These are phyloP conservation scores for Coemansia sp. DNA, from an alignment of 192 early-diverging fungal species.

Conservation along the genomic window DNA sequence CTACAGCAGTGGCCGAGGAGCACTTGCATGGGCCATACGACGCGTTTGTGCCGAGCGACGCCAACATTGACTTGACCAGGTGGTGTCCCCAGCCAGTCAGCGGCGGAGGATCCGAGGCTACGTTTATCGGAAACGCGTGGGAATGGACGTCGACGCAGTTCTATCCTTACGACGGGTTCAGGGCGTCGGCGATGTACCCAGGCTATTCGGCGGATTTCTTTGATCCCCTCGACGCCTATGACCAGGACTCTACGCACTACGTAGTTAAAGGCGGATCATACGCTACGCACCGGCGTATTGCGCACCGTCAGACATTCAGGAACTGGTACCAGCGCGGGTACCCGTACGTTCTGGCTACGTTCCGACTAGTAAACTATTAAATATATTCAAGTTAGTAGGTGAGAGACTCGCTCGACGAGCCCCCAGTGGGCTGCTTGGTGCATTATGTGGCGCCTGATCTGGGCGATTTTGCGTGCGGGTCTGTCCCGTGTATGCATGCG, in stretches of 20 bases:
- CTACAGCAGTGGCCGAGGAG: not conserved
- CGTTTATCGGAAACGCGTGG: conserved; percentile 65
- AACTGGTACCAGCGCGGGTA: conserved; percentile 94
- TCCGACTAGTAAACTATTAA: conserved; percentile 63
- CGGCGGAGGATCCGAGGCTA: conserved; percentile 22
- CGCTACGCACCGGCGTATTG: conserved; percentile 82
- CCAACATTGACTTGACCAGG: conserved; percentile 70
- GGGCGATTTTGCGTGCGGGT: conserved; percentile 4
- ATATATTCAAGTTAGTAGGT: too few species aligned
- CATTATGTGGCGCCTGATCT: conserved; percentile 15
- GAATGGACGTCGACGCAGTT: conserved; percentile 81
- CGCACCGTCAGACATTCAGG: conserved; percentile 70
- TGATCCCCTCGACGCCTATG: conserved; percentile 57
- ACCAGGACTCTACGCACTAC: conserved; percentile 65
- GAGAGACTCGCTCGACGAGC: too few species aligned
- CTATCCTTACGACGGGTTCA: conserved; percentile 64
- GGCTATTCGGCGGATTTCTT: conserved; percentile 94
- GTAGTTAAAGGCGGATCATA: conserved; percentile 84
- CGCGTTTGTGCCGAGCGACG: conserved; percentile 31
- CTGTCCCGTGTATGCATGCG: not conserved
- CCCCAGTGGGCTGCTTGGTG: conserved; percentile 15
- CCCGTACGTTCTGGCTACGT: conserved; percentile 80
- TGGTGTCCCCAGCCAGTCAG: conserved; percentile 65
- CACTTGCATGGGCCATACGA: conserved; percentile 18
- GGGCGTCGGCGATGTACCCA: conserved; percentile 71